Percentiles rank a stretch among this genome's conserved stretches.
Conservation (phyloP, 805 yeast species). For the Ascoidea rubescens region DNA sequence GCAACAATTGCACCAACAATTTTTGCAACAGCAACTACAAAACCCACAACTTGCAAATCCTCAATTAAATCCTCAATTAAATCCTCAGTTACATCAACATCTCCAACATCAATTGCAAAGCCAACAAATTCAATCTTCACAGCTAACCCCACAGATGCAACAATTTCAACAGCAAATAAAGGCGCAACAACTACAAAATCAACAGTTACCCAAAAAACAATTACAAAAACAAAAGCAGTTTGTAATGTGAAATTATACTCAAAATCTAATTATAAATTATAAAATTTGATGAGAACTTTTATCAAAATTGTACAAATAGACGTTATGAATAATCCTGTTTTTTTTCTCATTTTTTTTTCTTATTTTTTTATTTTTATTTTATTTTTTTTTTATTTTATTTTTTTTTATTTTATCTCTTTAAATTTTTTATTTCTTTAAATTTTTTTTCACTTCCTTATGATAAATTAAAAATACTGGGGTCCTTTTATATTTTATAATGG, state of each 20-base stretch:
- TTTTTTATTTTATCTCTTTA: no score
- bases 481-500: no score
- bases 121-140: slow-evolving; percentile 16
- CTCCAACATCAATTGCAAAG: neutral
- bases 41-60: slow-evolving; percentile 26
- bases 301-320: neutral
- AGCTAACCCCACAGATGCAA: slow-evolving; percentile 17
- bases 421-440: no score
- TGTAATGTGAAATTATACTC: no score
- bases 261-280: no score
- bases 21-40: slow-evolving; percentile 22
- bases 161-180: slow-evolving; percentile 13
- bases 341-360: no score
- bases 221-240: no score
- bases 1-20: neutral
- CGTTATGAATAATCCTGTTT: neutral
- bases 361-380: no score
- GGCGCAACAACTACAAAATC: slow-evolving; percentile 15
- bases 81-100: slow-evolving; percentile 10
- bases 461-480: no score
- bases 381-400: no score
- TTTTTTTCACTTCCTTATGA: neutral
- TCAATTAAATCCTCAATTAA: slow-evolving; percentile 22
- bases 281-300: no score
- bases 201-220: neutral